Evolutionary conservation across 2,329 filamentous ascomycete genomes (phyloP).

Genomic region (Ceratocystis eucalypticola): DNA sequence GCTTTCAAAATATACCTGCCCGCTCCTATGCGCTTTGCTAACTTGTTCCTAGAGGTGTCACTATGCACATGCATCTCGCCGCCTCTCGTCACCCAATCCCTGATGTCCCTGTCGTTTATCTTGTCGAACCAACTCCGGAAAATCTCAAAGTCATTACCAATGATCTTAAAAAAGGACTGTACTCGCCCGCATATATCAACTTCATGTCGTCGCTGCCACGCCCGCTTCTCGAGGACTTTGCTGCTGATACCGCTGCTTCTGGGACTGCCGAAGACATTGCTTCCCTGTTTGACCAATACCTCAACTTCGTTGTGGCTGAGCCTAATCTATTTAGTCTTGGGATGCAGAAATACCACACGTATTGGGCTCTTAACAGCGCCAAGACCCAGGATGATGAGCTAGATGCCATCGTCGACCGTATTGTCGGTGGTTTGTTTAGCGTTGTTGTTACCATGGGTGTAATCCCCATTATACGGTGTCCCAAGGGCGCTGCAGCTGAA

Average conservation of each 20-base stretch:
- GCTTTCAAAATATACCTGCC: too few species aligned
- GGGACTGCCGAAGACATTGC: constrained; percentile 81
- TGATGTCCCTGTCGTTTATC: constrained; percentile 89
- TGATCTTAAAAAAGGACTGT: constrained; percentile 76
- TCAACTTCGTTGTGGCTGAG: constrained; percentile 94
- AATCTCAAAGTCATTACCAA: constrained; percentile 74
- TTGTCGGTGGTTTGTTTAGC: constrained; percentile 93
- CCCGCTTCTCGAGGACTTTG: constrained; percentile 87
- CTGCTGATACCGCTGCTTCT: constrained; percentile 68
- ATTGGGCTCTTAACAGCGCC: constrained; percentile 91
- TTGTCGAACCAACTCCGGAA: constrained; percentile 73
- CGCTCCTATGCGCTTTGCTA: not conserved
- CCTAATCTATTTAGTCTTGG: constrained; percentile 90
- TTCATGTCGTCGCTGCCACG: constrained; percentile 89
- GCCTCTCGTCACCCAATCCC: constrained; percentile 70
- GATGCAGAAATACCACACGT: constrained; percentile 79
- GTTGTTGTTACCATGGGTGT: constrained; percentile 96
- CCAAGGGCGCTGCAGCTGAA: constrained; percentile 83
- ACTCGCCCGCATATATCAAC: constrained; percentile 90
- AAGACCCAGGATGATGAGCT: constrained; percentile 82
- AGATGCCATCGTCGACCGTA: constrained; percentile 73
- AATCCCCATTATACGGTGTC: constrained; percentile 89
- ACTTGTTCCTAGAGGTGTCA: constrained; percentile 48
- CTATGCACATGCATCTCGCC: constrained; percentile 67
- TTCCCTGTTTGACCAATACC: constrained; percentile 88